Evolutionary conservation across 2,329 filamentous ascomycete genomes (phyloP).

Genomic region (Scopulariopsis brevicaulis): DNA sequence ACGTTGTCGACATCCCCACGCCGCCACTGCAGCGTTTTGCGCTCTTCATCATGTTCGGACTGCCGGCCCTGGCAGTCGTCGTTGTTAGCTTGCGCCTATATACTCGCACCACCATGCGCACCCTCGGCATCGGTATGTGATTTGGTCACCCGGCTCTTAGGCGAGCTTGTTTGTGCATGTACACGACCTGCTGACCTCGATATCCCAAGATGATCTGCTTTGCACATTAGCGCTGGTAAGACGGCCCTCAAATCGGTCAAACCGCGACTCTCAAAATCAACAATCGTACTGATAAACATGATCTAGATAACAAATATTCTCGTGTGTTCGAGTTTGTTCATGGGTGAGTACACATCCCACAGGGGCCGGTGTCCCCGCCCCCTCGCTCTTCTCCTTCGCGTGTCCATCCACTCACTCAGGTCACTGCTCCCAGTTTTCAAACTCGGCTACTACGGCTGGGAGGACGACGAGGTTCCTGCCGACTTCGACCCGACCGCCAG

Average conservation of each 20-base stretch:
- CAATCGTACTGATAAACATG: neutral
- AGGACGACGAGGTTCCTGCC: neutral
- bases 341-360: neutral
- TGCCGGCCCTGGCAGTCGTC: neutral
- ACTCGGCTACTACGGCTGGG: neutral
- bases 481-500: neutral
- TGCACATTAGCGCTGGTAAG: constrained; percentile 11
- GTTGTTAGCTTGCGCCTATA: neutral
- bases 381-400: neutral
- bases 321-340: constrained; percentile 9
- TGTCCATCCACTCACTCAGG: neutral
- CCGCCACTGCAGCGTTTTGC: constrained; percentile 2
- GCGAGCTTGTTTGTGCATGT: neutral
- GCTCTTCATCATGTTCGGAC: constrained; percentile 2
- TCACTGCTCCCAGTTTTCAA: neutral
- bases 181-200: constrained; percentile 3
- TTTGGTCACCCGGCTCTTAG: neutral
- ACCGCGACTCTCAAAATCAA: neutral
- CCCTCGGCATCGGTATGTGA: constrained; percentile 3
- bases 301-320: constrained; percentile 8
- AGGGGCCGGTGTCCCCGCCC: constrained; percentile 7
- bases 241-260: neutral
- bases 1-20: constrained; percentile 21
- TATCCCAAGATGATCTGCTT: constrained; percentile 11
- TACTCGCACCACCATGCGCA: neutral